A percentile compares a stretch with the other conserved stretches of the same genome.
phyloP scores from a whole-genome alignment of 179 eudicot species.

The Silene coronaria region DNA sequence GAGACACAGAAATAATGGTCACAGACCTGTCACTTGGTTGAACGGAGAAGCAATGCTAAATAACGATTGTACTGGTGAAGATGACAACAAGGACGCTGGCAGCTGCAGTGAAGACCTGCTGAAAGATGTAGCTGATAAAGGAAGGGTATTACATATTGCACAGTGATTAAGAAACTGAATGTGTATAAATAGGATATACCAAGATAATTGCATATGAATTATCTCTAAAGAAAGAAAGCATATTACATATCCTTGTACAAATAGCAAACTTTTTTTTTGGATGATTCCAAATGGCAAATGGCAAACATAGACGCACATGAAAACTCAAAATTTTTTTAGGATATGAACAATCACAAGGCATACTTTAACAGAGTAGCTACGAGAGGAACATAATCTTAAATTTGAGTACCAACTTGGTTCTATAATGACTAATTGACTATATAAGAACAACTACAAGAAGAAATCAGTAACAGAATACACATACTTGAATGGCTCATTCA shows the following conservation, averaged over 20 bases:
- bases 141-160: slow-evolving; percentile 2
- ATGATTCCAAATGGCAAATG: no score
- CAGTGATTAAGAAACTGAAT: neutral
- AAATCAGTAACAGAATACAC: neutral
- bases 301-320: no score
- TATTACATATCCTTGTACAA: no score
- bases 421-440: neutral
- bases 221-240: neutral
- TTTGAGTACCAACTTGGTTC: neutral
- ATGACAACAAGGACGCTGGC: slow-evolving; percentile 35
- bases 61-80: slow-evolving; percentile 40
- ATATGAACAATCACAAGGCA: neutral
- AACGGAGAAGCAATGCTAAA: slow-evolving; percentile 32
- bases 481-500: neutral
- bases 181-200: neutral
- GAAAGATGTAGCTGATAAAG: slow-evolving; percentile 62
- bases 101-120: slow-evolving; percentile 45
- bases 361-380: neutral
- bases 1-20: neutral
- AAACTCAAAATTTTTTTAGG: no score
- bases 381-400: neutral
- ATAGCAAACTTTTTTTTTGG: no score
- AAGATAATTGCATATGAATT: neutral
- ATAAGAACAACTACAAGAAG: neutral
- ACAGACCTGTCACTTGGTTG: slow-evolving; percentile 39